phyloP scores from a whole-genome alignment of 768 basidiomycete genomes.

The Leccinum variicolor region DNA sequence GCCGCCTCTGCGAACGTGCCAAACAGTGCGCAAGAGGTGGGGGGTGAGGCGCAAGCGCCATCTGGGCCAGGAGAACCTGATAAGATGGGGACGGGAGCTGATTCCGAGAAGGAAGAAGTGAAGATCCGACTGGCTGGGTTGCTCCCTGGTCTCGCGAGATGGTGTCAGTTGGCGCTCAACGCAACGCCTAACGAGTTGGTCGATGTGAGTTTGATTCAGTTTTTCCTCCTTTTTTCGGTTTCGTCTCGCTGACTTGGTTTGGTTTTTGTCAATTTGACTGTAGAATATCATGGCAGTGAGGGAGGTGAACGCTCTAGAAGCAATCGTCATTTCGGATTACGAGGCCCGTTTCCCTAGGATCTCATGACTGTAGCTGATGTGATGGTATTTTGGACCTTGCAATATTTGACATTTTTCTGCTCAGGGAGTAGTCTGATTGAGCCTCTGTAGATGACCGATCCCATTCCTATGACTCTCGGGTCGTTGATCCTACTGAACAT shows the following conservation, averaged over 20 bases:
- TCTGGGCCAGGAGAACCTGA: constrained; percentile 13
- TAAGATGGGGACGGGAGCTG: constrained; percentile 4
- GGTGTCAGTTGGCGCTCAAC: constrained; percentile 68
- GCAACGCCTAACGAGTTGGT: constrained; percentile 76
- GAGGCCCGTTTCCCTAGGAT: constrained; percentile 42
- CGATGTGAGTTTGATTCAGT: constrained; percentile 54
- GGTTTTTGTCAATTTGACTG: neutral
- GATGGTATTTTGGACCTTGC: neutral
- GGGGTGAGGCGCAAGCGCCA: constrained; percentile 5
- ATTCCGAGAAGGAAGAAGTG: constrained; percentile 32
- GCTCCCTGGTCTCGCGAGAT: constrained; percentile 74
- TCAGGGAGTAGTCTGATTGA: neutral
- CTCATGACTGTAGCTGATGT: constrained; percentile 12
- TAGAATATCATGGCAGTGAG: constrained; percentile 60
- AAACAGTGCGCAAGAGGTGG: neutral
- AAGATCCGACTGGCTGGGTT: constrained; percentile 73
- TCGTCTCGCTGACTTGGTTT: constrained; percentile 1
- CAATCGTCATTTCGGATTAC: constrained; percentile 70
- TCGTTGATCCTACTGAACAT: neutral
- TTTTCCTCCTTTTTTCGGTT: neutral
- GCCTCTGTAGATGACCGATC: neutral
- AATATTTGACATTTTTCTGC: neutral
- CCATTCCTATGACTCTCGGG: neutral
- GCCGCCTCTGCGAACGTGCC: constrained; percentile 8
- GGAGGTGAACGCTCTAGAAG: constrained; percentile 67